Percentiles rank a stretch among this genome's conserved stretches.
phyloP scores from a whole-genome alignment of 768 basidiomycete species.

The Tulasnella sp. region DNA sequence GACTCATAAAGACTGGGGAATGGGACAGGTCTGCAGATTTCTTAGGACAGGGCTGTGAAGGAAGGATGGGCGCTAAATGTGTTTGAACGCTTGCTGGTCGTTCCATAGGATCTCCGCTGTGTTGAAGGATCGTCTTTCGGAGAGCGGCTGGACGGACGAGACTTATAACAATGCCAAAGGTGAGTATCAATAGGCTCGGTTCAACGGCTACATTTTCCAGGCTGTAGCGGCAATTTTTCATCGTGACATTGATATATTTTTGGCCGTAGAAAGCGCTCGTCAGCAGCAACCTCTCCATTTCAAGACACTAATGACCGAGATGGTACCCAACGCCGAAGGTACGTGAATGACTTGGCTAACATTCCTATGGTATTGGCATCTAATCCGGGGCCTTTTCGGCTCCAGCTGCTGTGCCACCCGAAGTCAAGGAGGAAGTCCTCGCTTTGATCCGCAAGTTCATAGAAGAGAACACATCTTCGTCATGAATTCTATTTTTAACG shows the following conservation, averaged over 20 bases:
- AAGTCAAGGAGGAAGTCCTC: slow-evolving; percentile 4
- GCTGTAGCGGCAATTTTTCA: background rate
- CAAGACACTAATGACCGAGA: background rate
- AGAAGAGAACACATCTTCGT: slow-evolving; percentile 1
- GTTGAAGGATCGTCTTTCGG: slow-evolving; percentile 1
- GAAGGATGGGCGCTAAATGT: background rate
- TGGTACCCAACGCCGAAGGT: slow-evolving; percentile 8
- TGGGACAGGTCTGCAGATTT: background rate
- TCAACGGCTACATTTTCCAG: too few relatives aligned
- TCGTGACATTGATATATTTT: background rate
- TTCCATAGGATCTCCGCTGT: background rate
- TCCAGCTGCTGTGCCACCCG: background rate
- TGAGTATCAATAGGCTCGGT: too few relatives aligned
- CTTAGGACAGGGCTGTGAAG: background rate
- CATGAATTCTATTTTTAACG: too few relatives aligned
- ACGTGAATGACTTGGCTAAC: background rate
- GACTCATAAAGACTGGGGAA: slow-evolving; percentile 4
- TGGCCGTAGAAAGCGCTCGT: background rate
- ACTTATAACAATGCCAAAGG: background rate
- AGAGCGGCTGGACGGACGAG: slow-evolving; percentile 1
- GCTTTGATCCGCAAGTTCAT: background rate
- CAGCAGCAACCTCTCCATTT: slow-evolving; percentile 4
- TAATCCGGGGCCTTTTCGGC: background rate
- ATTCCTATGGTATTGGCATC: background rate
- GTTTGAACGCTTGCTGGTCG: background rate